Evolutionary conservation across 2,329 filamentous ascomycete species (phyloP).

Genomic region (Hypoxylon sp.): DNA sequence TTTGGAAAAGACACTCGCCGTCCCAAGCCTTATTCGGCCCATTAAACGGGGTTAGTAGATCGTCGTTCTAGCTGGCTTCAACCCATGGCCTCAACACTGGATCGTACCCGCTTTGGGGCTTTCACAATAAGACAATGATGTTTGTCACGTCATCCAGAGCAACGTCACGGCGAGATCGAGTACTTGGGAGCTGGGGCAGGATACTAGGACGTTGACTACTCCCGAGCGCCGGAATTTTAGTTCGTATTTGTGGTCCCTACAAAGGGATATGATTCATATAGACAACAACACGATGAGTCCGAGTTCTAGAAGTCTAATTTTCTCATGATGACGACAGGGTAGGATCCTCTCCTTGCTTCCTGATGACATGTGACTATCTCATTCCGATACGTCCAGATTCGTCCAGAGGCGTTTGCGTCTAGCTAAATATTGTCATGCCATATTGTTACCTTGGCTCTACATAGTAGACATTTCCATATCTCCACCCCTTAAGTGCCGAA

Average conservation of each 20-base stretch:
- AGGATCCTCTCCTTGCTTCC: background rate
- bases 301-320: background rate
- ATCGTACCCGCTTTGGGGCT: background rate
- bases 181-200: background rate
- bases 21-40: background rate
- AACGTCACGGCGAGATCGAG: background rate
- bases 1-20: background rate
- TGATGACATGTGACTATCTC: background rate
- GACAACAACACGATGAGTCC: background rate
- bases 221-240: background rate
- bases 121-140: background rate
- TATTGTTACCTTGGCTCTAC: background rate
- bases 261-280: background rate
- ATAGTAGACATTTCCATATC: slow-evolving; percentile 1
- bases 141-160: background rate
- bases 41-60: background rate
- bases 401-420: background rate
- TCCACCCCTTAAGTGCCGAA: slow-evolving; percentile 9
- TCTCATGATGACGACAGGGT: background rate
- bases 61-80: background rate
- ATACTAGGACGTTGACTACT: background rate
- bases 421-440: background rate
- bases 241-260: background rate
- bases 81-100: background rate
- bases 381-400: background rate